Evolutionary conservation across 2,329 filamentous ascomycete genomes (phyloP), one percentile per base, ranked within the genome.

Genomic region (Ceratocystis papillata): DNA sequence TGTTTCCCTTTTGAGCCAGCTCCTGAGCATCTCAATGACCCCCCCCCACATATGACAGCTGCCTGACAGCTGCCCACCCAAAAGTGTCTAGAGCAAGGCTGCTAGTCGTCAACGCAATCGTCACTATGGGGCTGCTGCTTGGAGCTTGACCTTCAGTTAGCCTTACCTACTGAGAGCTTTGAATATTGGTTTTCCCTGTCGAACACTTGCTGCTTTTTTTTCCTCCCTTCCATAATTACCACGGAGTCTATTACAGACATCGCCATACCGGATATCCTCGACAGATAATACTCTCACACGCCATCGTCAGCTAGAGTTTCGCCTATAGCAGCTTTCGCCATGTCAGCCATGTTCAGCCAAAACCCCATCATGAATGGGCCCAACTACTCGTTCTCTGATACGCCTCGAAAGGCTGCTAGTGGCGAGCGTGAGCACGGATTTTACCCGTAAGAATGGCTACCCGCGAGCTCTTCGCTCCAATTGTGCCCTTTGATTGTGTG

Each of bases 361-460:
- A 87, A 87, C 75, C 83, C 84, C 70, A 73, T 85, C 73, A 80
- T 86, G 79, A 85, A 87, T 75, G 84, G 84, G 70, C 83, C 85
- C 73, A 86, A 83, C 79, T 87, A 87, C 77, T 85, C 84, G 69
- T 84, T 86, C 77, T 82, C 80, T 71, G 83, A 87, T 72, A 76
- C 79, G 64, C 83, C 84, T 73, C 79, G 78, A 74, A 64, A 66
- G 62, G 76, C 76, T 69, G 76, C 78, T 69, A 74, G 77, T 55
- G 83, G 81, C 70, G 82, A 83, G 73, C 79, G 80, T 68, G 81
- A 83, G 71, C 92, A 95, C 78, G 85, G 86, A 72, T 96, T 96
- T 79, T 92, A 96, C 78, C 92, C 93, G 92, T 96, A 83, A 73
- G 88, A 45, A 5, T 30, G 30, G 22, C 20, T 65, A 41, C 22